Evolutionary conservation across 148 eudicot species (phyloP), one percentile per base, ranked within the genome.

Genomic region (Suaeda aralocaspica): DNA sequence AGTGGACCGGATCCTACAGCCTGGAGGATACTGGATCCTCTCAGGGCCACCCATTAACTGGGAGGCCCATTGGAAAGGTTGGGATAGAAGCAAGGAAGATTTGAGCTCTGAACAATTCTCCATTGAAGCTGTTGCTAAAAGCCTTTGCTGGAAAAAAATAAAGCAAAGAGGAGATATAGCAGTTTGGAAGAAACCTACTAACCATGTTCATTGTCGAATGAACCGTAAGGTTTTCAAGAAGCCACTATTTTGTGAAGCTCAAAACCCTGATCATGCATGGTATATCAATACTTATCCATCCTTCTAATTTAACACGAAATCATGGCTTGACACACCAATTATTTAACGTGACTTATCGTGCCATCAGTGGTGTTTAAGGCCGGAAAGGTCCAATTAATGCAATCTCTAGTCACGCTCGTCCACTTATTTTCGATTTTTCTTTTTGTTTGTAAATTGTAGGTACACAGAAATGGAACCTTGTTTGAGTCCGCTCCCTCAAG

Each of bases 191-290:
- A 84, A 84, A 51, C 86, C 88, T 4, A 66, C 74, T 25, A 82
- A 82, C 66, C 83, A 83, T 59, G 15, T 77, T 14, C 79, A 79
- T 45, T 84, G 84, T 63, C 73, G 65, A 53, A 59, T 64, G 52
- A 69, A 13, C 31, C 79, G 77, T 11, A 69, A 19, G 46, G 67
- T 79, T 16, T 78, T 76, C 75, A 88, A 80, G 71, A 83, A 87
- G 19, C 97, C 89, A 0, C 80, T 15, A 0, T 84, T 94, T 55
- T 91, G 97, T 72, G 61, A 76, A 31, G 74, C 48, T 31, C 83
- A 74, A 33, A 57, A 87, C 39, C 87, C 91, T 5, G 98, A 93
- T 30, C 33, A 31, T 55, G 97, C 92, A 10, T 93, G 98, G 98
- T 93, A 92, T 46, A 18, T 72, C 30, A 2, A 30, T 5, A 0